Conservation (phyloP, 345 rosid genomes). For the Salix exigua region DNA sequence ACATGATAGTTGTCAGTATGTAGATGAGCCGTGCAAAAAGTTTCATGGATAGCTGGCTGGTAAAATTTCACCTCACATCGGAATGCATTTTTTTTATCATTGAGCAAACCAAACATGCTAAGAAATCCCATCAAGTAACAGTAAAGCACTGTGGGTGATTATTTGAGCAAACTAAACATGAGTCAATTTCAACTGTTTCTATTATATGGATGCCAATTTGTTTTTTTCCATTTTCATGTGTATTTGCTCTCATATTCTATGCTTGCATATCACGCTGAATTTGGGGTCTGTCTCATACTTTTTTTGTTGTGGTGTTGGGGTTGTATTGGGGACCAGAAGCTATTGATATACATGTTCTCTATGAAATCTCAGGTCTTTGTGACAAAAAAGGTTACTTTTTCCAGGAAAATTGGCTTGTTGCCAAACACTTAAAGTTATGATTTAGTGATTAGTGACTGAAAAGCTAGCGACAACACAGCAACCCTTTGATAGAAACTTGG, state of each 20-base stretch:
- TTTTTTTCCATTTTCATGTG: neutral
- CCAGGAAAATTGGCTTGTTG: neutral
- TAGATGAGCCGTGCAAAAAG: neutral
- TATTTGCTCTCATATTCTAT: neutral
- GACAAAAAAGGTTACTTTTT: neutral
- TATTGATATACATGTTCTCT: neutral
- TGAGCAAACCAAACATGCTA: neutral
- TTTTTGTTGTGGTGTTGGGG: neutral
- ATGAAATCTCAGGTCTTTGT: neutral
- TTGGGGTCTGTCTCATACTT: neutral
- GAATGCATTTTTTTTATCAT: neutral
- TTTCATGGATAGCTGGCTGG: neutral
- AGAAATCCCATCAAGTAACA: neutral
- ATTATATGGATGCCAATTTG: neutral
- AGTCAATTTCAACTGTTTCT: neutral
- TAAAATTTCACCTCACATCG: neutral
- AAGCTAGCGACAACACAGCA: neutral
- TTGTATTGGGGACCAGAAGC: neutral
- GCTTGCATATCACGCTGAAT: neutral
- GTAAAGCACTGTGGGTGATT: neutral
- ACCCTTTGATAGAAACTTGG: neutral
- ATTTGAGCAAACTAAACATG: neutral
- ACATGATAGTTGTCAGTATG: neutral
- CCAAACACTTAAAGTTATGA: neutral
- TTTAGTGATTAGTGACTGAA: neutral